Evolutionary conservation across 768 basidiomycete genomes (phyloP).

Genomic region (Leccinum uliginosum): DNA sequence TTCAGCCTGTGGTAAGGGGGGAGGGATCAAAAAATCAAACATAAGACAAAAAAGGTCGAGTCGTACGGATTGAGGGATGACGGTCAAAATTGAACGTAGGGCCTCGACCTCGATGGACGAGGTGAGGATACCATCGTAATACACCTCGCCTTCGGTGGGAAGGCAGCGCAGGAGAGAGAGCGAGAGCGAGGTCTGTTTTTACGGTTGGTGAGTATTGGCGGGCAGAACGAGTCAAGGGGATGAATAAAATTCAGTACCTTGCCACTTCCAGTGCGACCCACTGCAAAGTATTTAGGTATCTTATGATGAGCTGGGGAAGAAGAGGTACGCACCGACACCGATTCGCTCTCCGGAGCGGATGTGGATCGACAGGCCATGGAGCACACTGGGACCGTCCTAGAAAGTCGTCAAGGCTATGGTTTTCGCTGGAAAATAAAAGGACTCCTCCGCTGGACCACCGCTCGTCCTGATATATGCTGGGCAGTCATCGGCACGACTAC

Average conservation of each 20-base stretch:
- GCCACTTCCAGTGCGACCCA: constrained; percentile 9
- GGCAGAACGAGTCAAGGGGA: not conserved
- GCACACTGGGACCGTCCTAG: constrained; percentile 1
- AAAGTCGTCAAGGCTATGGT: not conserved
- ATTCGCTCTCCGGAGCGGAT: constrained; percentile 6
- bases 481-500: constrained; percentile 88
- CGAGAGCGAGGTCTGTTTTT: constrained; percentile 42
- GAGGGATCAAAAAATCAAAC: not conserved
- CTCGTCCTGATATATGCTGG: constrained; percentile 84
- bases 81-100: constrained; percentile 54
- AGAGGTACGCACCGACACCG: constrained; percentile 4
- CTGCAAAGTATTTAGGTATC: not conserved
- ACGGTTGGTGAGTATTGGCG: not conserved
- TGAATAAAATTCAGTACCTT: not conserved
- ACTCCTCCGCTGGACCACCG: constrained; percentile 39
- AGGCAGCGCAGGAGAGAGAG: constrained; percentile 49
- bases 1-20: constrained; percentile 24
- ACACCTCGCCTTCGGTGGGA: constrained; percentile 44
- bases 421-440: not conserved
- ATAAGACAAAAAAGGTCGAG: not conserved
- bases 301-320: not conserved
- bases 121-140: constrained; percentile 50
- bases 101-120: constrained; percentile 49
- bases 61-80: constrained; percentile 42
- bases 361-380: constrained; percentile 4